Base-by-base conservation (phyloP, 768 basidiomycete genomes). In the Auriculariales sp. region DNA sequence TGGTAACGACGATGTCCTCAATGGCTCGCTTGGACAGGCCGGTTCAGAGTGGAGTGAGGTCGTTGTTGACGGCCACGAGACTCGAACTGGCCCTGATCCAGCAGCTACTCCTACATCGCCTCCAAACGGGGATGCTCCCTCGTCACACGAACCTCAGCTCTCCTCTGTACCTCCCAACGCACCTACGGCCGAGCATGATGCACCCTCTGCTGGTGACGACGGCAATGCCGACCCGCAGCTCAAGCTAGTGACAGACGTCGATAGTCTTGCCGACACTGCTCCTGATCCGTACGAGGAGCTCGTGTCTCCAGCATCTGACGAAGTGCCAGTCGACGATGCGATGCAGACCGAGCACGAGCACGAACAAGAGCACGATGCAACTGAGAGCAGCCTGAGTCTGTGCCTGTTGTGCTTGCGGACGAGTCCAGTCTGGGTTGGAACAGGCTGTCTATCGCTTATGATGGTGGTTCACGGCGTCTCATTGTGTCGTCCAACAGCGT, bases 401-500 rank as follows among this genome's bases (percentile, higher is more conserved):
- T 32, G 31, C 15, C 39, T 12, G 27, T 44, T 10, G 22, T 22
- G 39, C 22, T 44, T 12, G 19, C 12, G 4, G 39, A 44, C 19
- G 39, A 44, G 14, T 44, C 39, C 6, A 24, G 22, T 12, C 22
- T 44, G 9, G 39, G 39, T 4, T 44, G 39, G 39, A 42, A 28
- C 46, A 49, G 28, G 49, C 66, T 99, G n/a, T 95, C 93, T 6
- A 91, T 98, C 62, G 85, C 94, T 0, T 99, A 95, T 64, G 90
- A 91, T 50, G 82, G 82, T 36, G 91, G 90, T 46, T 82, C 82
- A 52, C 72, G 88, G 46, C 75, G 95, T 33, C 70, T 99, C 46
- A 83, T 95, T 25, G 71, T 98, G 51, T 83, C 98, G 62, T 86
- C 94, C 2, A 83, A 84, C 55, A 78, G 85, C 27, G 88, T 98